These are phyloP conservation scores for Cyclotella baltica DNA, from an alignment of 108 stramenopile species.

Conservation along the genomic window DNA sequence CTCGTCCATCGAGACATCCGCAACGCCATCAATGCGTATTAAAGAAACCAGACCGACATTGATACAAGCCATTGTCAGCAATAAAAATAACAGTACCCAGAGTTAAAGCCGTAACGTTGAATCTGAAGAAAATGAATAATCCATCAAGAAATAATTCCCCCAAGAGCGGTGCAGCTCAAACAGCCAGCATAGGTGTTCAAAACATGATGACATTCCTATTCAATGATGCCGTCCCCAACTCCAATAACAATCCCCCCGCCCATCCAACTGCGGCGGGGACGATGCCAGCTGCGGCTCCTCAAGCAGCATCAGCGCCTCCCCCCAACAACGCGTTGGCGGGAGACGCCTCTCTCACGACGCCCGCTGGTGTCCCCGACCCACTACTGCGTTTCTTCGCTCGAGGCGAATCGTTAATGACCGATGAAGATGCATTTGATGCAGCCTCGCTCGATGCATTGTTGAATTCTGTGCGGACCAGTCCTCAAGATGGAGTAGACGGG, in stretches of 20 bases:
- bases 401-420: no score
- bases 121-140: constrained; percentile 22
- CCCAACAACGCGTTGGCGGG: not conserved
- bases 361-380: constrained; percentile 19
- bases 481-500: not conserved
- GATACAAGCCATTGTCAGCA: no score
- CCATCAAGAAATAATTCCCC: constrained; percentile 3
- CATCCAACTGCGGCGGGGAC: not conserved
- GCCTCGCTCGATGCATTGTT: constrained; percentile 10
- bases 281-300: not conserved
- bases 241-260: not conserved
- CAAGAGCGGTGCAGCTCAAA: constrained; percentile 45
- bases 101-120: no score
- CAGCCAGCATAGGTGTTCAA: constrained; percentile 54
- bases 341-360: not conserved
- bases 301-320: not conserved
- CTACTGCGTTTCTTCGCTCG: not conserved
- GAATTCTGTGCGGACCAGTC: not conserved
- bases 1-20: no score
- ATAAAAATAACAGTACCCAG: no score
- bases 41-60: no score
- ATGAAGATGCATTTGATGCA: constrained; percentile 2
- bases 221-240: not conserved
- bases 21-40: no score
- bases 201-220: constrained; percentile 61